Evolutionary conservation across 768 basidiomycete genomes (phyloP).

Genomic region (Russula foetens): DNA sequence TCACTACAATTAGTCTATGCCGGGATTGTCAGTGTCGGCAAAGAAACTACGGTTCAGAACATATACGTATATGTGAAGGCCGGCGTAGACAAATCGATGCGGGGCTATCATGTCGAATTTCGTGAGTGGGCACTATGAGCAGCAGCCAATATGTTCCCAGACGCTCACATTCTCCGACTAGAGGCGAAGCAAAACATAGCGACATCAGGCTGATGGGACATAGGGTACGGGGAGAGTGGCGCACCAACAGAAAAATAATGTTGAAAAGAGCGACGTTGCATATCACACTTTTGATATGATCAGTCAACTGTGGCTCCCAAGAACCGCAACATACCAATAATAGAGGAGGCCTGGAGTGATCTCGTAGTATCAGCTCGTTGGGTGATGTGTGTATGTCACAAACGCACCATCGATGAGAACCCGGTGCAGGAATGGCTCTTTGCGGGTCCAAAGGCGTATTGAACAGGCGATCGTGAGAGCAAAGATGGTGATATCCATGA

Average conservation of each 20-base stretch:
- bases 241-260: constrained; percentile 6
- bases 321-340: constrained; percentile 3
- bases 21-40: neutral
- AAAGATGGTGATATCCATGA: constrained; percentile 20
- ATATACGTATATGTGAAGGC: constrained; percentile 9
- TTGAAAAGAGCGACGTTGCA: constrained; percentile 12
- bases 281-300: constrained; percentile 6
- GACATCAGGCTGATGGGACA: neutral
- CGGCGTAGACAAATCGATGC: neutral
- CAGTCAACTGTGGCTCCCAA: neutral
- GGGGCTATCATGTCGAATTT: neutral
- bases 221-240: neutral
- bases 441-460: constrained; percentile 5
- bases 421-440: constrained; percentile 7
- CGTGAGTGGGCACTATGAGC: neutral
- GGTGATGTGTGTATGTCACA: neutral
- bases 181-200: neutral
- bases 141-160: neutral
- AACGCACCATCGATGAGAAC: constrained; percentile 12
- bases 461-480: constrained; percentile 15
- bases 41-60: neutral
- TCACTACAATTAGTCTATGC: constrained; percentile 7
- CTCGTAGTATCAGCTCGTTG: neutral
- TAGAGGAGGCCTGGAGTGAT: constrained; percentile 7
- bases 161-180: neutral